Percentiles rank a stretch among this genome's conserved stretches.
These are phyloP conservation scores for Apophysomyces trapeziformis DNA, from an alignment of 371 early-diverging fungal genomes.

Conservation along the genomic window DNA sequence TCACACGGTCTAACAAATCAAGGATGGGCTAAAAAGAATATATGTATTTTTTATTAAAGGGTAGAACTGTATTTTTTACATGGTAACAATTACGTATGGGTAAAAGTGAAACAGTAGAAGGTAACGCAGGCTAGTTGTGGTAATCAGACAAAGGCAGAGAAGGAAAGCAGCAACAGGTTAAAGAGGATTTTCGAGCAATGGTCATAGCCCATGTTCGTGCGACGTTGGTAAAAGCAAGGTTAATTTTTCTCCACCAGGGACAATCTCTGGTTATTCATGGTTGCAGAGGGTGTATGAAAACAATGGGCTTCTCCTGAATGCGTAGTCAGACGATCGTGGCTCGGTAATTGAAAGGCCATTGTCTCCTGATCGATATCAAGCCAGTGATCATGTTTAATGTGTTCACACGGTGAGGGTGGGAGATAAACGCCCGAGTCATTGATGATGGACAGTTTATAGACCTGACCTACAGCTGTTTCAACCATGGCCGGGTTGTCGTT, in stretches of 20 bases:
- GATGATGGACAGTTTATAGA: slow-evolving; percentile 41
- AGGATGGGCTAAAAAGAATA: not conserved
- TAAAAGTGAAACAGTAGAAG: not conserved
- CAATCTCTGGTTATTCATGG: not conserved
- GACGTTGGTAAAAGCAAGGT: not conserved
- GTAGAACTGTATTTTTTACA: not conserved
- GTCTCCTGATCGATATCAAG: slow-evolving; percentile 27
- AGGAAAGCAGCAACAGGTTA: not conserved
- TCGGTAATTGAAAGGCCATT: slow-evolving; percentile 38
- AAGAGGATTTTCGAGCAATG: not conserved
- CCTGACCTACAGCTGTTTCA: slow-evolving; percentile 24
- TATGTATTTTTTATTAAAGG: too few relatives aligned
- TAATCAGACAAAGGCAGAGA: not conserved
- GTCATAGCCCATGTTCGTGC: slow-evolving; percentile 3
- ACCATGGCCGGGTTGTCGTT: slow-evolving; percentile 66
- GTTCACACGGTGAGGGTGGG: slow-evolving; percentile 30
- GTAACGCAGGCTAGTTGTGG: not conserved
- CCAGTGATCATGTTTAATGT: slow-evolving; percentile 37
- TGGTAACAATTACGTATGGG: not conserved
- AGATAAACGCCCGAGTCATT: slow-evolving; percentile 39
- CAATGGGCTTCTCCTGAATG: slow-evolving; percentile 8
- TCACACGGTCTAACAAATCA: slow-evolving; percentile 4
- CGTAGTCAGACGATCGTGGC: slow-evolving; percentile 18
- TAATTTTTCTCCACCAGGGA: slow-evolving; percentile 4
- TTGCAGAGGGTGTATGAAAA: slow-evolving; percentile 19